phyloP scores from a whole-genome alignment of 2,329 filamentous ascomycete species.

The Colletotrichum sp. region DNA sequence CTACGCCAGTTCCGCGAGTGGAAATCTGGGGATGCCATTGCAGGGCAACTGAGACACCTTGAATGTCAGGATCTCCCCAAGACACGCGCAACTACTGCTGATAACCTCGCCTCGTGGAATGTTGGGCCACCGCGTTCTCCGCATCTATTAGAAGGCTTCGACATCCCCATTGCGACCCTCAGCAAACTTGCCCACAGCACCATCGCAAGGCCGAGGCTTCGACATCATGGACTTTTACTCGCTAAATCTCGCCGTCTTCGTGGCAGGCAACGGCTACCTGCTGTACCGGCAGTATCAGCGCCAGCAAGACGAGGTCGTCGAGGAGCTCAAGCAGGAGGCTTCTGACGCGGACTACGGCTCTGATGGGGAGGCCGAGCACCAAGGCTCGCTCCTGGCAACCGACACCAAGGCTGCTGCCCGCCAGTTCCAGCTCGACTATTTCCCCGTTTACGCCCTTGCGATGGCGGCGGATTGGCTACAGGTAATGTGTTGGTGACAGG shows the following conservation, averaged over 20 bases:
- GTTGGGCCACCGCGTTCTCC: background rate
- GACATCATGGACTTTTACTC: constrained; percentile 27
- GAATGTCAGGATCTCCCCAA: constrained; percentile 3
- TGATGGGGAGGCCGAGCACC: constrained; percentile 9
- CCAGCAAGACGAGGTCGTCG: background rate
- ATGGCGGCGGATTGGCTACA: constrained; percentile 39
- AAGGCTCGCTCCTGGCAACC: background rate
- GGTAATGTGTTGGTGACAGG: constrained; percentile 16
- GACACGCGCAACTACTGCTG: background rate
- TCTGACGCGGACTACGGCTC: constrained; percentile 7
- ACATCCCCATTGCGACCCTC: background rate
- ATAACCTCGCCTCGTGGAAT: background rate
- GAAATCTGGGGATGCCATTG: background rate
- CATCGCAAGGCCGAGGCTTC: background rate
- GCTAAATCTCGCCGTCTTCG: constrained; percentile 27
- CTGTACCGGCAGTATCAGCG: constrained; percentile 27
- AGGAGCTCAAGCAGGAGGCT: constrained; percentile 12
- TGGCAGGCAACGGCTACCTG: constrained; percentile 25
- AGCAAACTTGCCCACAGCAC: background rate
- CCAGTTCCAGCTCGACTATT: constrained; percentile 28
- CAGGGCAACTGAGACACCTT: constrained; percentile 13
- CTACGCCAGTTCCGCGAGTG: background rate
- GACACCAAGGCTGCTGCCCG: constrained; percentile 14
- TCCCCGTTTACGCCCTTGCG: constrained; percentile 32
- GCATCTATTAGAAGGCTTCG: background rate